These are phyloP conservation scores for Papiliotrema fonsecae DNA, from an alignment of 1,284 basidiomycete genomes.

Conservation along the genomic window DNA sequence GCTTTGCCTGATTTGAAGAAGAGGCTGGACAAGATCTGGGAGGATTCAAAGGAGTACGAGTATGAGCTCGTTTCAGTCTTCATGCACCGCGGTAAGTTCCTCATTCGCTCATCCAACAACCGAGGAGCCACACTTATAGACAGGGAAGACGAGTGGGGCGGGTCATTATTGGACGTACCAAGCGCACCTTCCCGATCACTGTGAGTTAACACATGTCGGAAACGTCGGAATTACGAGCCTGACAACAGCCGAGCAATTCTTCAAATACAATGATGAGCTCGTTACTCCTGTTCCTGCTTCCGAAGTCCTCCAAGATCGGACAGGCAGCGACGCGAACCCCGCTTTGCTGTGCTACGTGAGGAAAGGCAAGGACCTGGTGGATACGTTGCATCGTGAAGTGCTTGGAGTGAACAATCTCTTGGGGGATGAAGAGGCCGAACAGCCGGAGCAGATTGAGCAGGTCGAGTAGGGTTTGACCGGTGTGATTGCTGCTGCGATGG, in stretches of 20 bases:
- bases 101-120: too few relatives aligned
- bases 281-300: slow-evolving; percentile 52
- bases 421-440: neutral
- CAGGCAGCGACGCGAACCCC: slow-evolving; percentile 45
- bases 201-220: slow-evolving; percentile 23
- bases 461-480: too few relatives aligned
- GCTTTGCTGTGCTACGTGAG: slow-evolving; percentile 48
- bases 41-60: slow-evolving; percentile 59
- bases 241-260: slow-evolving; percentile 65
- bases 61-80: slow-evolving; percentile 95
- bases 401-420: slow-evolving; percentile 8
- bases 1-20: slow-evolving; percentile 59
- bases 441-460: neutral
- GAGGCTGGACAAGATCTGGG: slow-evolving; percentile 74
- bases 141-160: slow-evolving; percentile 53
- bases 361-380: slow-evolving; percentile 34
- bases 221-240: neutral
- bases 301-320: slow-evolving; percentile 43
- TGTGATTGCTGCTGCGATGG: too few relatives aligned
- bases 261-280: slow-evolving; percentile 90
- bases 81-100: slow-evolving; percentile 94
- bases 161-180: slow-evolving; percentile 50
- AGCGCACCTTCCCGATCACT: slow-evolving; percentile 37
- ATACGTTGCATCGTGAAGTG: slow-evolving; percentile 40
- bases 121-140: too few relatives aligned